Evolutionary conservation across 495 filamentous ascomycete species (phyloP).

Genomic region (Arthonia radiata): DNA sequence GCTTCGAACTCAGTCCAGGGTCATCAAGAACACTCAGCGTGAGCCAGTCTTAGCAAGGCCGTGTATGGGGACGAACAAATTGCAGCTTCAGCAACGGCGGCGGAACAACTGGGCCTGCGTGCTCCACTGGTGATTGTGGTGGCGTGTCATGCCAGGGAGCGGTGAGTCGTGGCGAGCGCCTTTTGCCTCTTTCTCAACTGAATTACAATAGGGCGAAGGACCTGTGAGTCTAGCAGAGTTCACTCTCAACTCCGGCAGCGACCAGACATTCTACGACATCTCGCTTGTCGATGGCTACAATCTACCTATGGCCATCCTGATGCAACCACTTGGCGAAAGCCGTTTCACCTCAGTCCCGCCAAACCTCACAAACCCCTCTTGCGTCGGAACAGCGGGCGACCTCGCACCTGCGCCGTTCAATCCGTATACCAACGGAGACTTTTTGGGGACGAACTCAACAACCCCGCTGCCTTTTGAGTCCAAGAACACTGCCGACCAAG

Average conservation of each 20-base stretch:
- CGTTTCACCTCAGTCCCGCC: slow-evolving; percentile 33
- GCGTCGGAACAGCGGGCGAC: slow-evolving; percentile 36
- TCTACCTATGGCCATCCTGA: slow-evolving; percentile 39
- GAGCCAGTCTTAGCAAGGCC: slow-evolving; percentile 45
- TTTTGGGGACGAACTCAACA: slow-evolving; percentile 26
- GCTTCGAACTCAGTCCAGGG: slow-evolving; percentile 34
- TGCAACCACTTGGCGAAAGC: slow-evolving; percentile 28
- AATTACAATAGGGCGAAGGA: slow-evolving; percentile 21
- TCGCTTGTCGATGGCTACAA: slow-evolving; percentile 74
- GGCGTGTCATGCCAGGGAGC: slow-evolving; percentile 37
- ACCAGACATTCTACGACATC: slow-evolving; percentile 58
- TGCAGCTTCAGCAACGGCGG: slow-evolving; percentile 37
- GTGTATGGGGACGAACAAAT: slow-evolving; percentile 62
- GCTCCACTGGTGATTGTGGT: slow-evolving; percentile 48
- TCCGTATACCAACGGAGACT: slow-evolving; percentile 12
- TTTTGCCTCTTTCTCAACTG: slow-evolving; percentile 6
- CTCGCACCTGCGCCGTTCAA: slow-evolving; percentile 17
- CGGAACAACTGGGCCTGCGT: slow-evolving; percentile 28
- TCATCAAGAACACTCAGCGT: slow-evolving; percentile 27
- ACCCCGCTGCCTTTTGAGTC: slow-evolving; percentile 40
- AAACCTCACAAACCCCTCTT: slow-evolving; percentile 47
- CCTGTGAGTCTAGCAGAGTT: slow-evolving; percentile 56
- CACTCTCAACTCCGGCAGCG: slow-evolving; percentile 30
- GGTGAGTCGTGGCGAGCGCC: slow-evolving; percentile 18
- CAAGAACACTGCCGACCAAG: slow-evolving; percentile 19